Evolutionary conservation across 148 eudicot genomes (phyloP).

Genomic region (Rhododendron ovatum): DNA sequence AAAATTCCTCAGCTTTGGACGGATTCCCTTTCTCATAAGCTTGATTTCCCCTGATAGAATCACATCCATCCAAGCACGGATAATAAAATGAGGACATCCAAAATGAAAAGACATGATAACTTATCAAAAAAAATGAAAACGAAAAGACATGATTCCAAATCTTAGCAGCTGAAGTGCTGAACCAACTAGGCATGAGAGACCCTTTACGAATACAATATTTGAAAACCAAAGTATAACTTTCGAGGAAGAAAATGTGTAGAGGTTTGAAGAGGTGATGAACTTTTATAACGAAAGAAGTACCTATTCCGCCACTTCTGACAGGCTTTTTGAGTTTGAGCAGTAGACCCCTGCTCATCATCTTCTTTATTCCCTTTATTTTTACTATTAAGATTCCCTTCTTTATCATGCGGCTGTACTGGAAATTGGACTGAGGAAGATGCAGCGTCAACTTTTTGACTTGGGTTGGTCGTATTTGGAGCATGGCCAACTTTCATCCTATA

Average conservation of each 20-base stretch:
- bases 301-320: conserved; percentile 87
- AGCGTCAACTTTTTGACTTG: conserved; percentile 9
- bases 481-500: conserved; percentile 52
- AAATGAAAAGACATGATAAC: neutral
- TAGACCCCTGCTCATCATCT: conserved; percentile 15
- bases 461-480: conserved; percentile 19
- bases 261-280: neutral
- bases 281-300: conserved; percentile 27
- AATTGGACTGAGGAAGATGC: conserved; percentile 16
- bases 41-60: conserved; percentile 73
- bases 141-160: neutral
- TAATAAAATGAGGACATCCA: neutral
- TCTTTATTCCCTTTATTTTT: conserved; percentile 26
- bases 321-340: conserved; percentile 36
- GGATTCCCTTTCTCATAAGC: conserved; percentile 72
- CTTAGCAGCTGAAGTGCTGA: neutral
- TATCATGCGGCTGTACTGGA: conserved; percentile 15
- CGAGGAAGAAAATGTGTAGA: neutral
- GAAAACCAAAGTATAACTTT: neutral
- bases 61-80: neutral
- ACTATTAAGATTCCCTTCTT: conserved; percentile 18
- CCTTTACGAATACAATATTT: neutral
- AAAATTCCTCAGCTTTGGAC: conserved; percentile 67
- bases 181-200: neutral
- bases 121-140: no score